Conservation (phyloP, 2,329 filamentous ascomycete species). For the Aschersonia sp. region DNA sequence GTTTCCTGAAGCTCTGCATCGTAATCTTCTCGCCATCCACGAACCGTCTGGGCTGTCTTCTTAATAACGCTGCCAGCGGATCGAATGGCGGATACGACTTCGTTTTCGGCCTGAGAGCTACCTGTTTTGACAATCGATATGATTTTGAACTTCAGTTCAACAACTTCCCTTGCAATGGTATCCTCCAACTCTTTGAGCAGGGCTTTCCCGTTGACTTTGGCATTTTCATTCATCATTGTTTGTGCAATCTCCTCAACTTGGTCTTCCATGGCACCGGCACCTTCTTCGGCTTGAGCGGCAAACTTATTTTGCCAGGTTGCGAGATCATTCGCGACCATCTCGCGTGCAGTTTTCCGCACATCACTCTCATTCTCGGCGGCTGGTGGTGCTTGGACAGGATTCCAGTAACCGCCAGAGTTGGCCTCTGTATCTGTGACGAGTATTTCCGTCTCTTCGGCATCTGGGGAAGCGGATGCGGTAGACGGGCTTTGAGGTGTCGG, state of each 20-base stretch:
- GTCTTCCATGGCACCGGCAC: slow-evolving; percentile 56
- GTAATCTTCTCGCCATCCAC: slow-evolving; percentile 61
- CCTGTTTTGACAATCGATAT: slow-evolving; percentile 40
- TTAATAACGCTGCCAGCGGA: slow-evolving; percentile 59
- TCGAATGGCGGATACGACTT: slow-evolving; percentile 38
- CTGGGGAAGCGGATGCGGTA: slow-evolving; percentile 16
- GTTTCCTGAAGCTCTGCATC: slow-evolving; percentile 54
- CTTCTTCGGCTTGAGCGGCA: slow-evolving; percentile 70
- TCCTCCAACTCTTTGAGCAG: slow-evolving; percentile 56
- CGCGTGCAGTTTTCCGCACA: slow-evolving; percentile 41
- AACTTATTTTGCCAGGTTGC: slow-evolving; percentile 82
- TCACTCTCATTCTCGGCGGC: slow-evolving; percentile 34
- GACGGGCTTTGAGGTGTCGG: slow-evolving; percentile 16
- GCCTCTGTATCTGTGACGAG: slow-evolving; percentile 11
- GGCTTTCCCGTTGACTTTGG: slow-evolving; percentile 48
- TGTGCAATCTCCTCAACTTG: slow-evolving; percentile 44
- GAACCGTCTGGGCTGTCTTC: slow-evolving; percentile 60
- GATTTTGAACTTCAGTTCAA: slow-evolving; percentile 52
- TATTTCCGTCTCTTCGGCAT: slow-evolving; percentile 4
- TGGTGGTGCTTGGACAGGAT: slow-evolving; percentile 28
- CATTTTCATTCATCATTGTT: slow-evolving; percentile 45
- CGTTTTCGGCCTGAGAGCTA: slow-evolving; percentile 24
- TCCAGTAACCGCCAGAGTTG: slow-evolving; percentile 11
- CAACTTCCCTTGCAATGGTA: slow-evolving; percentile 48
- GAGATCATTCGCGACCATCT: slow-evolving; percentile 64